Percentiles rank a stretch among this genome's conserved stretches.
phyloP scores from a whole-genome alignment of 495 filamentous ascomycete species.

The Hyphodiscus hymeniophilus region DNA sequence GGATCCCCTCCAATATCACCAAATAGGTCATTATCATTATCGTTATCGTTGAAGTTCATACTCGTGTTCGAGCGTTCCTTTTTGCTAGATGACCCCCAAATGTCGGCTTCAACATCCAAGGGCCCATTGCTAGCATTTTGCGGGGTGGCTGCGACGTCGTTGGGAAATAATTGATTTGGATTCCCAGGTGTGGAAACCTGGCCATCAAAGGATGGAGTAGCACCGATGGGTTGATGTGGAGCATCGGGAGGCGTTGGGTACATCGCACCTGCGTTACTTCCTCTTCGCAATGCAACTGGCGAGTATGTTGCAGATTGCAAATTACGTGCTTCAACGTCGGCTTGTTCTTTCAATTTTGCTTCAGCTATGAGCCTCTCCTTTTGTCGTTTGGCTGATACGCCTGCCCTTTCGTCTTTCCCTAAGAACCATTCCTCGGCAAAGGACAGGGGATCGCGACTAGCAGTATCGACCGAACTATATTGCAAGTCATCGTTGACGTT shows the following conservation, averaged over 20 bases:
- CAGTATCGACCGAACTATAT: neutral
- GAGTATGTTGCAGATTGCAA: conserved; percentile 29
- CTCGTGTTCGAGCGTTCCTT: conserved; percentile 29
- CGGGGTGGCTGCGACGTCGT: conserved; percentile 15
- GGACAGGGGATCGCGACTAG: conserved; percentile 48
- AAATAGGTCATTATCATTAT: conserved; percentile 49
- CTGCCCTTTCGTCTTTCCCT: conserved; percentile 38
- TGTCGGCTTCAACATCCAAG: conserved; percentile 19
- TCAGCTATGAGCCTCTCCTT: conserved; percentile 43
- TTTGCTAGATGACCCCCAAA: conserved; percentile 17
- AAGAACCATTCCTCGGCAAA: conserved; percentile 64
- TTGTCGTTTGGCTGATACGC: conserved; percentile 34
- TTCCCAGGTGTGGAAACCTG: conserved; percentile 39
- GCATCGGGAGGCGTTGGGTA: conserved; percentile 88
- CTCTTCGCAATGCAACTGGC: conserved; percentile 37
- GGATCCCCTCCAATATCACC: conserved; percentile 65
- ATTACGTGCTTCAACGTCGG: conserved; percentile 29
- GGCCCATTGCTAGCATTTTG: conserved; percentile 14
- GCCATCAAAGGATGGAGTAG: conserved; percentile 41
- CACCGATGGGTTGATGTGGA: conserved; percentile 37
- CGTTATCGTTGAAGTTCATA: conserved; percentile 45
- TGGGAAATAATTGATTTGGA: conserved; percentile 14
- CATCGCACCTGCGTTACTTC: conserved; percentile 53
- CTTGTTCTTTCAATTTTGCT: conserved; percentile 24
- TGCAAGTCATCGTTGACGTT: neutral